Percentiles rank a stretch among this genome's conserved stretches.
Evolutionary conservation across 2,329 filamentous ascomycete genomes (phyloP).

Genomic region (Claviceps citrina): DNA sequence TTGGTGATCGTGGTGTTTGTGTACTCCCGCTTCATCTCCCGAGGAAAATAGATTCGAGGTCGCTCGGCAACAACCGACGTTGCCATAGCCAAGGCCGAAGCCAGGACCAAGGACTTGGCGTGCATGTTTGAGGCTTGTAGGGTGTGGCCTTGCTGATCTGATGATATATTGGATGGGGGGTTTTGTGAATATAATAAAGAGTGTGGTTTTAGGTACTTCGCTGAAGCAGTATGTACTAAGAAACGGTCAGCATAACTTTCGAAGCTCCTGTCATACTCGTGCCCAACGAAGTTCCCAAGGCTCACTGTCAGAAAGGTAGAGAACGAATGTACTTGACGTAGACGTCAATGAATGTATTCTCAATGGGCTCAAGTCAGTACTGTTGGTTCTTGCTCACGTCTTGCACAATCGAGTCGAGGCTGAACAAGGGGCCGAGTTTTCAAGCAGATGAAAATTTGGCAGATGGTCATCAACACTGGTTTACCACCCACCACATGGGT

Average conservation of each 20-base stretch:
- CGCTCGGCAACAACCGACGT: slow-evolving; percentile 28
- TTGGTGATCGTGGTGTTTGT: slow-evolving; percentile 27
- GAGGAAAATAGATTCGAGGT: slow-evolving; percentile 42
- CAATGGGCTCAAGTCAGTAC: slow-evolving; percentile 6
- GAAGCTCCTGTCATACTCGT: not conserved
- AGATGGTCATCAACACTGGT: no score
- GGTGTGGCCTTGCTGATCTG: not conserved
- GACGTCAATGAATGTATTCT: slow-evolving; percentile 35
- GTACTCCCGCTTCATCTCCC: slow-evolving; percentile 37
- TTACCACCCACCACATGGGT: no score
- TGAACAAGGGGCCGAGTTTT: not conserved
- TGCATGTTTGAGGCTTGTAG: slow-evolving; percentile 27
- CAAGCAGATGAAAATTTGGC: no score
- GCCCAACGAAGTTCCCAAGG: not conserved
- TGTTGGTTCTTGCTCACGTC: not conserved
- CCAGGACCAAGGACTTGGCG: slow-evolving; percentile 29
- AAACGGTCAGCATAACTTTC: not conserved
- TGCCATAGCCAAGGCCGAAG: slow-evolving; percentile 33
- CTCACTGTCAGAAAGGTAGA: slow-evolving; percentile 31
- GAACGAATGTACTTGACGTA: slow-evolving; percentile 47
- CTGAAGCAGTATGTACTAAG: not conserved
- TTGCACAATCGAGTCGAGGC: not conserved
- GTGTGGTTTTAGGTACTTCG: not conserved
- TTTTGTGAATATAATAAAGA: not conserved
- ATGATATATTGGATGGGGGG: not conserved